Evolutionary conservation across 208 protist species (phyloP), one percentile per base, ranked within the genome.

Genomic region (Trypanosoma cruzi): DNA sequence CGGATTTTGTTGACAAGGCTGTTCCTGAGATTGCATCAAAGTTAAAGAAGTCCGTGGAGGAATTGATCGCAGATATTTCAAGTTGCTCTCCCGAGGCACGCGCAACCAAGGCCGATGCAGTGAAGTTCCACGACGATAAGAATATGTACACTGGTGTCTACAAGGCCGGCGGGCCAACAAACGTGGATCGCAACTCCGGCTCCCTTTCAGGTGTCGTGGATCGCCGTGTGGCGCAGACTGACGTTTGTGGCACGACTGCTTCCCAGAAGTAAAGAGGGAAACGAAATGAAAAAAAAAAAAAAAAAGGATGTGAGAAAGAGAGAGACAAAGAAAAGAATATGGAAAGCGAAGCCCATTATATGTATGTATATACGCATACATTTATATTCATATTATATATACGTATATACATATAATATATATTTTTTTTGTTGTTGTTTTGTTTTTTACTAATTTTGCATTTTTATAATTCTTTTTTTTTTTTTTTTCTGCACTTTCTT

Each of bases 101-200:
- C 79, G 82, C 73, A 66, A 96, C 92, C 13, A 92, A 94, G 81
- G 78, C 88, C 6, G 92, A 95, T 13, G 67, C 57, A n/a, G 88
- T 94, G 49, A 90, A 91, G 77, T 97, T 97, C 71, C 82, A 91
- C 78, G 92, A 97, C 58, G 92, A 97, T 75, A 97, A 97, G 80
- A 90, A 71, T 76, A 59, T 71, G 40, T 97, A 97, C 92, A 97
- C 92, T 20, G 92, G 92, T 53, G 92, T 92, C 0, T 86, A 91
- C 71, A 95, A 95, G 88, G 79, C 81, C 48, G 92, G 92, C 44
- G 92, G 92, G 10, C 92, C 92, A 7, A 92, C 89, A 40, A 97
- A 97, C 64, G 89, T 97, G 36, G 92, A 97, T 77, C 87, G 90
- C 72, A 91, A 96, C 72, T 67, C 90, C 18, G 83, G 79, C 52